A percentile compares a stretch with the other conserved stretches of the same genome.
Conservation (phyloP, 805 yeast genomes). For the Naumovozyma castellii region DNA sequence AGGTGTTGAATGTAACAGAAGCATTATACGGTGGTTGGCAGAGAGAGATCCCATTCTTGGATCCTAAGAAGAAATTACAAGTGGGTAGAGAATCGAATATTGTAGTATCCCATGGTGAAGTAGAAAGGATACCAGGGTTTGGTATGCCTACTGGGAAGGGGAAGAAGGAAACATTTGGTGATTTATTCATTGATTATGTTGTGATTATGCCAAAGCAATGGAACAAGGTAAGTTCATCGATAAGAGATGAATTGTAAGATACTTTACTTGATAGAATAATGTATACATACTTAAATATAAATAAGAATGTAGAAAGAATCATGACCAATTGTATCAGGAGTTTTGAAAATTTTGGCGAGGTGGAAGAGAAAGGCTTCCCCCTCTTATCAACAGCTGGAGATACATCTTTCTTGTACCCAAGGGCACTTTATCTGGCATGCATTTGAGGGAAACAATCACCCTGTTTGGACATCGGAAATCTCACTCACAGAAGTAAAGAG, state of each 20-base stretch:
- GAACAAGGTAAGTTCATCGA: slow-evolving; percentile 1
- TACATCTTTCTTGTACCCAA: slow-evolving; percentile 24
- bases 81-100: slow-evolving; percentile 44
- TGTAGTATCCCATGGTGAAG: slow-evolving; percentile 53
- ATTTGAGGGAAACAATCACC: slow-evolving; percentile 2
- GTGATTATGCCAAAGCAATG: slow-evolving; percentile 35
- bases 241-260: slow-evolving; percentile 19
- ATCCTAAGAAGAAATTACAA: slow-evolving; percentile 39
- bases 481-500: slow-evolving; percentile 5
- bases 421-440: neutral
- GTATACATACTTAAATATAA: slow-evolving; percentile 5
- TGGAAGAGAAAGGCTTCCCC: slow-evolving; percentile 27
- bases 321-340: slow-evolving; percentile 32
- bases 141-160: slow-evolving; percentile 64
- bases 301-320: slow-evolving; percentile 25
- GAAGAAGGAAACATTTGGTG: slow-evolving; percentile 39
- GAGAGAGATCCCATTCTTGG: slow-evolving; percentile 58
- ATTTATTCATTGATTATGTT: slow-evolving; percentile 41
- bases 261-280: neutral
- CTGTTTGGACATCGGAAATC: slow-evolving; percentile 23
- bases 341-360: slow-evolving; percentile 14
- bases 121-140: slow-evolving; percentile 58
- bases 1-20: slow-evolving; percentile 61
- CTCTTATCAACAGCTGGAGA: slow-evolving; percentile 31
- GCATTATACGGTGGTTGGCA: slow-evolving; percentile 76